Conservation (phyloP, 305 asterid genomes). For the Solanum chacoense region DNA sequence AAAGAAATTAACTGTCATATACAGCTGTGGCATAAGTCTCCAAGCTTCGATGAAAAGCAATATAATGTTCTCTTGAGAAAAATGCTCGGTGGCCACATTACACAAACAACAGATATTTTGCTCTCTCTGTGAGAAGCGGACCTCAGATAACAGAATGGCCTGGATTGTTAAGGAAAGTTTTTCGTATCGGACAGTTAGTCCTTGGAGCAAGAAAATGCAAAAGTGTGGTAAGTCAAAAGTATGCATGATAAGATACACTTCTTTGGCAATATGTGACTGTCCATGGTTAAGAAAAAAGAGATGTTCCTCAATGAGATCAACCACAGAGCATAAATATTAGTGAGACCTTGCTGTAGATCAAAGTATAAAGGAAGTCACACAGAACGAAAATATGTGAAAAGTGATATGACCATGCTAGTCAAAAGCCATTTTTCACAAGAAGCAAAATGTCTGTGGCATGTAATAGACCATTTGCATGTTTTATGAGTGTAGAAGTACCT, state of each 20-base stretch:
- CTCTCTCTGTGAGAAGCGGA: background rate
- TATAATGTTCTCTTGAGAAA: background rate
- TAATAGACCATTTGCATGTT: background rate
- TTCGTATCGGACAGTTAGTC: background rate
- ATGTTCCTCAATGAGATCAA: background rate
- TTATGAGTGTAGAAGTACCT: constrained; percentile 31
- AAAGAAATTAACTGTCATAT: background rate
- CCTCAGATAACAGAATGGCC: background rate
- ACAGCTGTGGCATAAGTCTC: background rate
- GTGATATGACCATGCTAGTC: background rate
- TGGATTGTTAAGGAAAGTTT: background rate
- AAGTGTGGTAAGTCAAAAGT: background rate
- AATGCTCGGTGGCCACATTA: background rate
- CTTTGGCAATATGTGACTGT: background rate
- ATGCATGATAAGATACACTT: background rate
- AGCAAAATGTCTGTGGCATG: background rate
- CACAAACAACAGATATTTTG: background rate
- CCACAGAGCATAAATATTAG: background rate
- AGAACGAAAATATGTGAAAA: background rate
- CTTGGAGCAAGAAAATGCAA: background rate
- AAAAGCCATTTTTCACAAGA: background rate
- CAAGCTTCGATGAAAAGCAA: background rate
- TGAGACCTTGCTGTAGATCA: background rate
- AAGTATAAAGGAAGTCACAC: background rate
- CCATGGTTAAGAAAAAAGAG: background rate